Evolutionary conservation across 768 basidiomycete species (phyloP).

Genomic region (Boletus sp.): DNA sequence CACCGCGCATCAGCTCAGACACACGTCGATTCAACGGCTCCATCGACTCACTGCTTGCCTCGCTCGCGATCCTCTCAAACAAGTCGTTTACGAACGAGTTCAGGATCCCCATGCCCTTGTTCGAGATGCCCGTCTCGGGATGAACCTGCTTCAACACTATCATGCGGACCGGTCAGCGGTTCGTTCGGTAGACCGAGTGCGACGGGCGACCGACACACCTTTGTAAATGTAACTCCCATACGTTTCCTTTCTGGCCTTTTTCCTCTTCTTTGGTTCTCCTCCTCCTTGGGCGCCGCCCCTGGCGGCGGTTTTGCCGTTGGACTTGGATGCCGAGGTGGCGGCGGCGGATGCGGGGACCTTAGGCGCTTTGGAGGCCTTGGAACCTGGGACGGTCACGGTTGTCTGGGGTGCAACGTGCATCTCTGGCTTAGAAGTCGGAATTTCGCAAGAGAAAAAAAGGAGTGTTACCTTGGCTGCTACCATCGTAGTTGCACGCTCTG

Average conservation of each 20-base stretch:
- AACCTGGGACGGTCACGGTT: conserved; percentile 29
- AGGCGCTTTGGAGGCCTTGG: conserved; percentile 50
- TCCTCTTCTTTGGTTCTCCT: conserved; percentile 51
- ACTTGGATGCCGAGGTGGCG: conserved; percentile 22
- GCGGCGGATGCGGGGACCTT: conserved; percentile 52
- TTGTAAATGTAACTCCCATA: conserved; percentile 68
- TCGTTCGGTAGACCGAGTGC: too few relatives aligned
- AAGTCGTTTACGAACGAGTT: conserved; percentile 65
- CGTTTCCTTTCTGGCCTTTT: conserved; percentile 57
- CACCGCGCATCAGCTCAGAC: neutral
- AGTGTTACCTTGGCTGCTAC: neutral
- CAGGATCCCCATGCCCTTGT: conserved; percentile 59
- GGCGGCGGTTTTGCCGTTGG: conserved; percentile 27
- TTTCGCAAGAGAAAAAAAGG: neutral
- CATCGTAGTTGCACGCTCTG: neutral
- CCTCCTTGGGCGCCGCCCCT: conserved; percentile 20
- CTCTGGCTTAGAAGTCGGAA: neutral
- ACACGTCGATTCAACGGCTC: neutral
- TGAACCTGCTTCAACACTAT: conserved; percentile 67
- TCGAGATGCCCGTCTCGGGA: conserved; percentile 73
- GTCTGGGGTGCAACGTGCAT: neutral
- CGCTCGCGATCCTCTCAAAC: conserved; percentile 56
- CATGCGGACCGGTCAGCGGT: neutral
- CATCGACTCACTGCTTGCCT: conserved; percentile 45
- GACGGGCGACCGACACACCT: conserved; percentile 31